Evolutionary conservation across 148 eudicot genomes (phyloP).

Genomic region (Rhododendron williamsianum): DNA sequence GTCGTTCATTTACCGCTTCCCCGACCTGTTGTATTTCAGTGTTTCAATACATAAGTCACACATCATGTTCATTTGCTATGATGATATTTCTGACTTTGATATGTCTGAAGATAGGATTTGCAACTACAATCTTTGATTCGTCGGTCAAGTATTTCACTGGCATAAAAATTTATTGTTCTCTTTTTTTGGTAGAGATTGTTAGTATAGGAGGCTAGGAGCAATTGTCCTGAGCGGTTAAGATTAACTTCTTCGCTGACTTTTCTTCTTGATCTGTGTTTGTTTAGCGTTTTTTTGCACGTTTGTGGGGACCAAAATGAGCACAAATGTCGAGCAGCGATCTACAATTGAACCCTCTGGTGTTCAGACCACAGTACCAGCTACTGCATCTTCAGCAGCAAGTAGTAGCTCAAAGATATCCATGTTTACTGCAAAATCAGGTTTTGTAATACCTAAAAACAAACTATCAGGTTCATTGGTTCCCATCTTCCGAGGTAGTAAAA

Average conservation of each 20-base stretch:
- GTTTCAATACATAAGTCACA: neutral
- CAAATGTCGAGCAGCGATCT: constrained; percentile 35
- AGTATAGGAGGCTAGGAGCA: neutral
- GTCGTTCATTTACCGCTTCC: neutral
- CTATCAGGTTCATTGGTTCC: constrained; percentile 91
- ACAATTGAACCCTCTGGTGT: constrained; percentile 16
- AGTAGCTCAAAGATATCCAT: constrained; percentile 49
- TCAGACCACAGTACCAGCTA: constrained; percentile 26
- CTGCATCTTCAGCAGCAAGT: constrained; percentile 38
- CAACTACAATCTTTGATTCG: neutral
- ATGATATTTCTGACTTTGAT: neutral
- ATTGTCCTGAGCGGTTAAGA: neutral
- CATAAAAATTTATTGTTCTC: neutral
- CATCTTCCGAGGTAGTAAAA: constrained; percentile 54
- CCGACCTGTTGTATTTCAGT: neutral
- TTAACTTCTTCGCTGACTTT: neutral
- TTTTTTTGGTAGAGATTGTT: neutral
- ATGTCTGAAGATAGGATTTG: neutral
- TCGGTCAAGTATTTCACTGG: neutral
- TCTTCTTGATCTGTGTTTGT: neutral
- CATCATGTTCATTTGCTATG: neutral
- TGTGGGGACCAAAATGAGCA: constrained; percentile 34
- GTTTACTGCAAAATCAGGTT: constrained; percentile 75
- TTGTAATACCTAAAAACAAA: constrained; percentile 94
- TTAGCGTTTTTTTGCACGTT: neutral